Percentiles rank a stretch among this genome's conserved stretches.
phyloP scores from a whole-genome alignment of 2,329 filamentous ascomycete species.

The Beauveria australis region DNA sequence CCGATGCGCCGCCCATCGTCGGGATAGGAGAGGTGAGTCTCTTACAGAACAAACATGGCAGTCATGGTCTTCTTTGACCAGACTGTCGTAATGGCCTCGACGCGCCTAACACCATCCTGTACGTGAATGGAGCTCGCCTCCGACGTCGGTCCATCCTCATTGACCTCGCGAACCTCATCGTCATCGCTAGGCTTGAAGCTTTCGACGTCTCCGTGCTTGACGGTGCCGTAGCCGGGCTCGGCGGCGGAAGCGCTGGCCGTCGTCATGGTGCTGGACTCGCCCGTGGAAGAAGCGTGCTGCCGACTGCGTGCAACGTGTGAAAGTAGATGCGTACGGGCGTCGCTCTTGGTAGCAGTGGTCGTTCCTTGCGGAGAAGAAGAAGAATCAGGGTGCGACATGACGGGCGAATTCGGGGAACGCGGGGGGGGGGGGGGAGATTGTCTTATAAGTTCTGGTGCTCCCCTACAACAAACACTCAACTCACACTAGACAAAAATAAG shows the following conservation, averaged over 20 bases:
- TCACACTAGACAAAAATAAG: neutral
- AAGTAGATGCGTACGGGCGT: slow-evolving; percentile 1
- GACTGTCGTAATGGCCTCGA: slow-evolving; percentile 30
- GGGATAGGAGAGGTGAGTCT: neutral
- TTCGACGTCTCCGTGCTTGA: neutral
- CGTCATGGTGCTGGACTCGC: neutral
- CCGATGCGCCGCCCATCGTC: no score
- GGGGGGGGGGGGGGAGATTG: neutral
- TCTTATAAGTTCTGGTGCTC: neutral
- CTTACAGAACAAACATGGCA: slow-evolving; percentile 30
- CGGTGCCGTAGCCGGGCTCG: slow-evolving; percentile 2
- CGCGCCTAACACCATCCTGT: slow-evolving; percentile 29
- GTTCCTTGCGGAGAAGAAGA: neutral
- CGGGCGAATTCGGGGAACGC: no score
- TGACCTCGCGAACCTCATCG: slow-evolving; percentile 9
- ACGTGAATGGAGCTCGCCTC: slow-evolving; percentile 17
- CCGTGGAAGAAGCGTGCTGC: neutral
- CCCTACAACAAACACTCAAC: no score
- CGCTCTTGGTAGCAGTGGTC: neutral
- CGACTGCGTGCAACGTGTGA: neutral
- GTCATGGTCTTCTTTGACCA: slow-evolving; percentile 29
- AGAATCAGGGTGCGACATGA: neutral
- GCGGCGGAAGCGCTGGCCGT: neutral
- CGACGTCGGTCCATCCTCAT: slow-evolving; percentile 2
- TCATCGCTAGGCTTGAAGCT: neutral